Conservation (phyloP, 2,329 filamentous ascomycete genomes). For the Colletotrichum eremochloae region DNA sequence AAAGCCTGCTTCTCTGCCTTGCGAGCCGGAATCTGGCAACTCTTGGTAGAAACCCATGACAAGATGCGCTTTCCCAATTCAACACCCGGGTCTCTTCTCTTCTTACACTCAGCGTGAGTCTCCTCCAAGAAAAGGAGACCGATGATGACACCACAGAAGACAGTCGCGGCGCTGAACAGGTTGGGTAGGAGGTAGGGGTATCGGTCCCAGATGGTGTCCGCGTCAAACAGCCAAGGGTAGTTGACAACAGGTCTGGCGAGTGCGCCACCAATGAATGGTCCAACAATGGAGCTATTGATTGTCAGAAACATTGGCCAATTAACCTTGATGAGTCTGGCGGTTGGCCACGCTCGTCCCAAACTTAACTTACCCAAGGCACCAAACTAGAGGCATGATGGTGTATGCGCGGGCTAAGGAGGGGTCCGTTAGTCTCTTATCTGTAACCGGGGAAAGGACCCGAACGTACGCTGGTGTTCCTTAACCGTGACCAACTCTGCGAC, state of each 20-base stretch:
- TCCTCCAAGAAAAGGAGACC: conserved; percentile 93
- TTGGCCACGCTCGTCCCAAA: conserved; percentile 4
- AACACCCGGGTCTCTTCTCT: conserved; percentile 79
- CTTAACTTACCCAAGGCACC: conserved; percentile 86
- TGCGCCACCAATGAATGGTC: conserved; percentile 90
- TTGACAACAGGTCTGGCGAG: conserved; percentile 88
- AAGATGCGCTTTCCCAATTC: conserved; percentile 82
- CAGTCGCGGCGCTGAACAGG: conserved; percentile 86
- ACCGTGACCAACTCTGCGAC: conserved; percentile 93
- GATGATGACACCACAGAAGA: conserved; percentile 80
- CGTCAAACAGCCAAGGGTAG: conserved; percentile 80
- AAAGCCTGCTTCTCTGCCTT: conserved; percentile 72
- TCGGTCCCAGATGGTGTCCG: conserved; percentile 82
- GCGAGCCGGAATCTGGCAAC: conserved; percentile 52
- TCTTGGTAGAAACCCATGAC: conserved; percentile 56
- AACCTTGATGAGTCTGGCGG: conserved; percentile 20
- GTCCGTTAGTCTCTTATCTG: conserved; percentile 46
- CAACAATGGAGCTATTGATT: conserved; percentile 81
- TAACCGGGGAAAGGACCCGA: conserved; percentile 19
- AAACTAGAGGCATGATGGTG: conserved; percentile 97
- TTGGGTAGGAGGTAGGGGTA: conserved; percentile 95
- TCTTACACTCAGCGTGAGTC: conserved; percentile 87
- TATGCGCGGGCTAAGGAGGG: conserved; percentile 81
- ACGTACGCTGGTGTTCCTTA: conserved; percentile 90
- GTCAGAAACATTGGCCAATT: conserved; percentile 46